Evolutionary conservation across 345 rosid species (phyloP), one percentile per base, ranked within the genome.

Genomic region (Linum trigynum): DNA sequence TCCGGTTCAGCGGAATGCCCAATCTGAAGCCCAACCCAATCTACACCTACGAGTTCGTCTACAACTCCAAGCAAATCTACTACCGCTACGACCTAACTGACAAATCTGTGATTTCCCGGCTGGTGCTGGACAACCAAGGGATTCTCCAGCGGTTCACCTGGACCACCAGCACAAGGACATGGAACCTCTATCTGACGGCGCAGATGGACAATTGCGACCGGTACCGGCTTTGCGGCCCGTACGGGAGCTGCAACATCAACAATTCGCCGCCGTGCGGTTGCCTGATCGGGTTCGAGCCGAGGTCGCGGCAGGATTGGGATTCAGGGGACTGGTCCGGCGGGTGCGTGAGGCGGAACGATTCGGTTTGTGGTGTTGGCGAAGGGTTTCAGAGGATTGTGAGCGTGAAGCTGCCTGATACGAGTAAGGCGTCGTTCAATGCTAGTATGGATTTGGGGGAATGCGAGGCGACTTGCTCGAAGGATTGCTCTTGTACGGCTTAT

Each of bases 401-500:
- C 2, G 50, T 65, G 50, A 65, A 65, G 41, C 57, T 66, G 55
- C 69, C 69, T 2, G 63, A 66, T 56, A 57, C 55, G 32, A 66
- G 53, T 12, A 53, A 57, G 5, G 17, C 63, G 39, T 23, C 55
- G 62, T 39, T 37, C 42, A 40, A 57, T 35, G 3, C 16, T 9
- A 57, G 15, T 35, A 39, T 66, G 69, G 60, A 40, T 58, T 61
- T 66, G 15, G 55, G 37, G 1, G 69, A 66, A 15, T 66, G 69
- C 40, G 35, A 58, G 63, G 57, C n/a, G 11, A 17, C 23, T 37
- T 66, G 69, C 10, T 38, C 3, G 38, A 57, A 41, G 17, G 32
- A 66, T 45, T 66, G 69, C 14, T 66, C 69, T 7, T 66, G 69
- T 32, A 66, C 69, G 5, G 69, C 69, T 39, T 66, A 57, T 40